Conservation (phyloP, 441 rosid species). For the Pelargonium australe region DNA sequence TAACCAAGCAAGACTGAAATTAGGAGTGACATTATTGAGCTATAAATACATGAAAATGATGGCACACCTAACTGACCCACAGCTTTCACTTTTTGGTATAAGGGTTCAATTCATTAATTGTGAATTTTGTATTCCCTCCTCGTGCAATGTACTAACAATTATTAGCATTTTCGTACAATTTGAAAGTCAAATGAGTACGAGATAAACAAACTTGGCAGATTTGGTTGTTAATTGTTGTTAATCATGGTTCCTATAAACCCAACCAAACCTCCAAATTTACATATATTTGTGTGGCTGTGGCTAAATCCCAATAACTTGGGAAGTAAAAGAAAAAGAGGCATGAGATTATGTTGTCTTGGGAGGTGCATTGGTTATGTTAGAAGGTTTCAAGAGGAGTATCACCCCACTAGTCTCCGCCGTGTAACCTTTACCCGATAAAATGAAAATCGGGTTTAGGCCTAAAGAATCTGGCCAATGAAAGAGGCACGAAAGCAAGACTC, state of each 20-base stretch:
- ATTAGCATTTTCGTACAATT: conserved; percentile 2
- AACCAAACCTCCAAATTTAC: not conserved
- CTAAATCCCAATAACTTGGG: not conserved
- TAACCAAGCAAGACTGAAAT: not conserved
- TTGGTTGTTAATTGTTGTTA: not conserved
- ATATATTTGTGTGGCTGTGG: not conserved
- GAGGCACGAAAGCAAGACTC: no score
- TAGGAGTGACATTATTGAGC: conserved; percentile 5
- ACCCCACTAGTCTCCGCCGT: no score
- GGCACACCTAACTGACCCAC: conserved; percentile 1
- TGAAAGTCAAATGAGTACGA: conserved; percentile 5
- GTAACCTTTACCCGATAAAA: no score
- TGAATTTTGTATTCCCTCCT: conserved; percentile 4
- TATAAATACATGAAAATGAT: not conserved
- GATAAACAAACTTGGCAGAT: not conserved
- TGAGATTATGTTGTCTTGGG: not conserved
- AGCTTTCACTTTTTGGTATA: conserved; percentile 6
- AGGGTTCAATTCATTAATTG: conserved; percentile 1
- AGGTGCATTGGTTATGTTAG: no score
- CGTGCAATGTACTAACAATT: conserved; percentile 11
- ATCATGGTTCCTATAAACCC: not conserved
- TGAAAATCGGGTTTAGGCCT: no score
- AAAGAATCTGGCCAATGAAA: no score
- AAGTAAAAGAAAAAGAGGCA: not conserved
- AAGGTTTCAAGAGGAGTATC: no score